These are phyloP conservation scores for Penicillium alfredii DNA, from an alignment of 495 filamentous ascomycete genomes.

Conservation along the genomic window DNA sequence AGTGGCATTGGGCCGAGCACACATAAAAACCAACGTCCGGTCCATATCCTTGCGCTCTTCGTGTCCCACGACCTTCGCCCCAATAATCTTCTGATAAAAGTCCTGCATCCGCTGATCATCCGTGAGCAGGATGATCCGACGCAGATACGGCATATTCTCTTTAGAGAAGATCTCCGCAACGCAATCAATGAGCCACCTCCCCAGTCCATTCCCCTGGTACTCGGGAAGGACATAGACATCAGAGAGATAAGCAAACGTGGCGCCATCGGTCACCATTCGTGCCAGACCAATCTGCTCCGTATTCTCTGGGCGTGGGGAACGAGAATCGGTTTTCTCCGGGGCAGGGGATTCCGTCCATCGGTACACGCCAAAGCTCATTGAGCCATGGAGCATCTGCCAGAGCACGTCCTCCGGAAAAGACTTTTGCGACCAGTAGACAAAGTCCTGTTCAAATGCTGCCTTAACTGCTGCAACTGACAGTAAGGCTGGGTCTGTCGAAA, in stretches of 20 bases:
- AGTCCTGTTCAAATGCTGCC: slow-evolving; percentile 42
- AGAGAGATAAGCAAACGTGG: slow-evolving; percentile 64
- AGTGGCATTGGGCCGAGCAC: slow-evolving; percentile 17
- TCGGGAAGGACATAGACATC: slow-evolving; percentile 62
- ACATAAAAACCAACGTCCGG: slow-evolving; percentile 18
- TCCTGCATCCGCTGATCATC: slow-evolving; percentile 23
- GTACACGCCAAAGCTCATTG: slow-evolving; percentile 53
- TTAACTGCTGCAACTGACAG: slow-evolving; percentile 49
- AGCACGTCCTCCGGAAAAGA: slow-evolving; percentile 36
- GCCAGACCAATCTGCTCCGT: slow-evolving; percentile 51
- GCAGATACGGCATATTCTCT: slow-evolving; percentile 47
- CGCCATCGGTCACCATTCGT: slow-evolving; percentile 59
- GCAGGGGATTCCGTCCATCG: slow-evolving; percentile 6
- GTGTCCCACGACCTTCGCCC: slow-evolving; percentile 34
- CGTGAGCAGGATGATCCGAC: slow-evolving; percentile 49
- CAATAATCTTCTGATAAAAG: slow-evolving; percentile 45
- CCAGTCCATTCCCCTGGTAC: slow-evolving; percentile 55
- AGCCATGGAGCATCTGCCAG: slow-evolving; percentile 43
- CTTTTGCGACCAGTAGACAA: slow-evolving; percentile 49
- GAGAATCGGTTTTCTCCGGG: not conserved
- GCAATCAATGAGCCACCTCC: slow-evolving; percentile 55
- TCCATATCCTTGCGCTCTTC: slow-evolving; percentile 20
- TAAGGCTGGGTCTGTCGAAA: slow-evolving; percentile 46
- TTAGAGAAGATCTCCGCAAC: slow-evolving; percentile 46
- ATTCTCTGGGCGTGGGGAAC: slow-evolving; percentile 3